Evolutionary conservation across 139 green algal species (phyloP).

Genomic region (Chara braunii): DNA sequence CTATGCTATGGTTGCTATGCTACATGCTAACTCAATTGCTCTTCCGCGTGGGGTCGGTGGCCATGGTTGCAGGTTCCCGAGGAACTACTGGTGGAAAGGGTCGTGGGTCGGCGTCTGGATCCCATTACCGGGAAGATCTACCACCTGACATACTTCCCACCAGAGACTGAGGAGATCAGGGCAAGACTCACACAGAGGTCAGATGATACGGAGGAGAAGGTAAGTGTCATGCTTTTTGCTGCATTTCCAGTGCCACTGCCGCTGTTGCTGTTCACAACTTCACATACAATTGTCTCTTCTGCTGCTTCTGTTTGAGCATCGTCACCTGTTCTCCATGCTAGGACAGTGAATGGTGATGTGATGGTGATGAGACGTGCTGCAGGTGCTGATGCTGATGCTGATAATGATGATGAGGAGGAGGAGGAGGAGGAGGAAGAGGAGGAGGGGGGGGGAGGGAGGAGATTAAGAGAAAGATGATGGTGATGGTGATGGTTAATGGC

Average conservation of each 20-base stretch:
- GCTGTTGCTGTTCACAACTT: too few species aligned
- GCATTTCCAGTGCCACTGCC: too few species aligned
- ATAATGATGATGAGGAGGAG: neutral
- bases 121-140: slow-evolving; percentile 91
- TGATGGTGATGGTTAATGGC: too few species aligned
- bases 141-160: slow-evolving; percentile 78
- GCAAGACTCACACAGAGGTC: slow-evolving; percentile 53
- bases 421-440: neutral
- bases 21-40: too few species aligned
- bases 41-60: too few species aligned
- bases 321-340: neutral
- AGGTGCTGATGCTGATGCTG: neutral
- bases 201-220: slow-evolving; percentile 94
- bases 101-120: slow-evolving; percentile 85
- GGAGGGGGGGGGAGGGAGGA: neutral
- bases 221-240: too few species aligned
- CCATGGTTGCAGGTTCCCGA: slow-evolving; percentile 85
- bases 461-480: too few species aligned
- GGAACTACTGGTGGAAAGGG: slow-evolving; percentile 83
- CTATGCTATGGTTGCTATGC: too few species aligned
- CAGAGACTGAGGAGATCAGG: slow-evolving; percentile 49
- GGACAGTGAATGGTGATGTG: neutral
- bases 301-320: neutral
- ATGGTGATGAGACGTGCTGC: neutral
- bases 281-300: slow-evolving; percentile 7